A percentile compares a stretch with the other conserved stretches of the same genome.
These are phyloP conservation scores for Leccinum longicurvipes DNA, from an alignment of 768 basidiomycete genomes.

Conservation along the genomic window DNA sequence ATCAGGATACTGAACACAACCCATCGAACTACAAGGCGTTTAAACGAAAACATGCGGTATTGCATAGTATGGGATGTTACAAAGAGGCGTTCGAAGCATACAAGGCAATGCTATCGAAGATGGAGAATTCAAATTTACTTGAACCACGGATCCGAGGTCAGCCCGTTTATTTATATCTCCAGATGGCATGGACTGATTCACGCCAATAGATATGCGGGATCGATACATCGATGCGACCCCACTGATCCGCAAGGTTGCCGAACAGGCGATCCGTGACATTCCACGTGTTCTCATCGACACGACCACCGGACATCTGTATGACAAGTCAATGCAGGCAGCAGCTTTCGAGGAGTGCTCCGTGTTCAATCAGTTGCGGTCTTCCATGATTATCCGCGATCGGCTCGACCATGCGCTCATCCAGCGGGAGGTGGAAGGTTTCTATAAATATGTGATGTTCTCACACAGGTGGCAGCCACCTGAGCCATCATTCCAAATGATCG, in stretches of 20 bases:
- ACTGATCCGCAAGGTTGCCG: background rate
- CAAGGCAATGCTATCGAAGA: background rate
- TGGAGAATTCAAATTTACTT: background rate
- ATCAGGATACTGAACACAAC: background rate
- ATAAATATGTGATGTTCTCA: too few species aligned
- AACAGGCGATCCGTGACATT: background rate
- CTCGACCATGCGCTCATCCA: too few species aligned
- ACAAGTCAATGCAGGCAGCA: background rate
- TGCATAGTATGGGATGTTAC: background rate
- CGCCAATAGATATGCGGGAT: too few species aligned
- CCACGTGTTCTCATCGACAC: background rate
- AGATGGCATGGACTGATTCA: too few species aligned
- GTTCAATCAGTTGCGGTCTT: too few species aligned
- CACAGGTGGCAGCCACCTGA: too few species aligned
- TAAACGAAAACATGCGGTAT: conserved; percentile 1
- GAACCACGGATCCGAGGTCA: background rate
- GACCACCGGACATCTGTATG: background rate
- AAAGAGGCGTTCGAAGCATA: background rate
- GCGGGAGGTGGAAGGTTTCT: too few species aligned
- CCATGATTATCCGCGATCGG: too few species aligned
- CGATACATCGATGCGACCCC: background rate
- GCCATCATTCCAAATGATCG: too few species aligned
- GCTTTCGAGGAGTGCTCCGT: too few species aligned
- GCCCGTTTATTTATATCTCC: background rate
- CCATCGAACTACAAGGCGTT: conserved; percentile 3